Evolutionary conservation across 495 filamentous ascomycete species (phyloP), one percentile per base, ranked within the genome.

Genomic region (Eremomyces bilateralis): DNA sequence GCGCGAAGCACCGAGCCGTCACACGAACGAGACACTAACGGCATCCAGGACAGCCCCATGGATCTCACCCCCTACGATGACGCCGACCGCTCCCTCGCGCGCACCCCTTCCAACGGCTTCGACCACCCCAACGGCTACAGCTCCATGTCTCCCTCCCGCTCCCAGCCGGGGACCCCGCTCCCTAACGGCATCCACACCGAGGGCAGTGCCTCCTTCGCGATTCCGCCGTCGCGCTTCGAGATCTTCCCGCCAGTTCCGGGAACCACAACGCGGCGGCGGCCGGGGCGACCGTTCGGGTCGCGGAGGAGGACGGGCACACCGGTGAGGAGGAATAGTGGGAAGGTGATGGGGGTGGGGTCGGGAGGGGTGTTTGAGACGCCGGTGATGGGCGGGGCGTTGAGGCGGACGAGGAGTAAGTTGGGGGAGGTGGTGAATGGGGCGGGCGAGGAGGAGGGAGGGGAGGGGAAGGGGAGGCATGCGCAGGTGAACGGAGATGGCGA

Each of bases 221-320:
- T 93, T 32, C 80, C 82, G 0, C 64, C 77, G 1, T 73, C 65
- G 21, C 65, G 82, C 38, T 93, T 88, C 52, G 77, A 90, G 45
- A 69, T 91, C 31, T 85, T 76, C 46, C 83, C 83, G 24, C 76
- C 77, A 2, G 59, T 82, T n/a, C 75, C 69, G 36, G 63, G 68
- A 5, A 52, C 63, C 1, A 42, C 54, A 1, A 42, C 45, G n/a
- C 50, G 55, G 40, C 53, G 60, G 21, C 59, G 59, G 20, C 44
- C 56, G 31, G 61, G 61, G 17, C 61, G 67, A n/a, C 65, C 67
- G 1, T 45, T 44, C 20, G 41, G 52, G 2, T 36, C 49, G 2
- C 38, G 51, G 12, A 36, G 48, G 13, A 40, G 43, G n/a, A 44
- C 40, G 3, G 39, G 41, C 35, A 46, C 46, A 16, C 42, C 45